phyloP scores from a whole-genome alignment of 192 early-diverging fungal species.

The Jimgerdemannia lactiflua region DNA sequence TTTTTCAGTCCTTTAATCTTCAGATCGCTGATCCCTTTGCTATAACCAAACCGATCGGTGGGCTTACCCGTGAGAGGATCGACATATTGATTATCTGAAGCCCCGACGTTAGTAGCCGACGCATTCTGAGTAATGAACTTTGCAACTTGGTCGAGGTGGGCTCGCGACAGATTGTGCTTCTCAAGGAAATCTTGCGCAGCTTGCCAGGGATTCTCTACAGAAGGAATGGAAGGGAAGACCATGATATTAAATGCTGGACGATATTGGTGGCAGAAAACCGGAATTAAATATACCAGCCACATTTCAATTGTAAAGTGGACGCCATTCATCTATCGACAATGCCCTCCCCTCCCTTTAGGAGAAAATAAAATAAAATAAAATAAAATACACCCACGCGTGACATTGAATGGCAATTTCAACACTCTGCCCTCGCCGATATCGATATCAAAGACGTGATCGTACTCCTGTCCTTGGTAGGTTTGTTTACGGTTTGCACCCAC shows the following conservation, averaged over 20 bases:
- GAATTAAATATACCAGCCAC: background rate
- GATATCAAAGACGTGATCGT: constrained; percentile 98
- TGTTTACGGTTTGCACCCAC: constrained; percentile 75
- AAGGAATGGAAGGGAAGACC: constrained; percentile 12
- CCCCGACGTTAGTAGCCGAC: constrained; percentile 55
- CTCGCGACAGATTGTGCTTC: constrained; percentile 75
- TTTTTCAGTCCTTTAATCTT: background rate
- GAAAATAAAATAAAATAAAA: background rate
- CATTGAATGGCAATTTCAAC: constrained; percentile 94
- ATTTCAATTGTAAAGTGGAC: too few species aligned
- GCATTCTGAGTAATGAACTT: constrained; percentile 93
- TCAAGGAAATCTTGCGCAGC: constrained; percentile 92
- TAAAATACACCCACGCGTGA: constrained; percentile 43
- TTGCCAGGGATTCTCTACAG: constrained; percentile 85
- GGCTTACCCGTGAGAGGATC: constrained; percentile 54
- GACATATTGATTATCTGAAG: constrained; percentile 18
- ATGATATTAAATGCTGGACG: background rate
- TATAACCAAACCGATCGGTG: background rate
- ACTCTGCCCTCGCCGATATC: constrained; percentile 81
- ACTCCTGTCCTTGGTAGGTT: constrained; percentile 81
- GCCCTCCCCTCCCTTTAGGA: background rate
- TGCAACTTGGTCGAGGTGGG: constrained; percentile 90
- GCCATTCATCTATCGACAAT: background rate
- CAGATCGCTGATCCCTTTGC: background rate
- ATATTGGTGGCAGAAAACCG: too few species aligned